Base-by-base conservation (phyloP, 2,329 filamentous ascomycete genomes). In the Sporothrix pallida region DNA sequence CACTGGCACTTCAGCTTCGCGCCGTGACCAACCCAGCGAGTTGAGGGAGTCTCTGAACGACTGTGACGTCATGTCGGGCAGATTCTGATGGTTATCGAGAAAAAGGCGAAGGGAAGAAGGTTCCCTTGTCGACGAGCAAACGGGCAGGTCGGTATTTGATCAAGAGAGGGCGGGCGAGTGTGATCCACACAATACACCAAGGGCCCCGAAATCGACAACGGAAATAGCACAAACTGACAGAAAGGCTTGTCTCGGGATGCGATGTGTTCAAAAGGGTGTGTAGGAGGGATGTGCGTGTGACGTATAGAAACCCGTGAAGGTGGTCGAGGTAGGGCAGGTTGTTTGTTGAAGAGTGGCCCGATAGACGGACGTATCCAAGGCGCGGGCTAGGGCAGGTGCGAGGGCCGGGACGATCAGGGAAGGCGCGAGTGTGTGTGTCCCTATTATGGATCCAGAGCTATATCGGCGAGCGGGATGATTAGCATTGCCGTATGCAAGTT, bases 1-100 rank as follows among this genome's bases (percentile, higher is more conserved):
- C 79, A 92, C 91, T 76, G 94, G 90, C 72, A 92, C 85, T 79
- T 97, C 93, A 77, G 89, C 83, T 74, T 94, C 92, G 80, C 95
- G 90, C 78, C 95, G 92, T 80, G 93, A 93, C 96, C 96, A 98
- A 75, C 96, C 96, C 79, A 98, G 84, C 74, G 94, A 96, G 86
- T 93, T 97, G 87, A 98, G 94, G 26, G 93, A 97, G 83, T 98
- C 94, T 81, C 95, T 90, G 83, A 99, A 98, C 65, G 93, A 93
- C 78, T 90, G 87, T 77, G 94, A 95, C 75, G 95, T 92, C 95
- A 97, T 97, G 76, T 26, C 3, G 26, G 23, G 42, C 44, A 44
- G 7, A 20, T 10, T 50, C 44, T 7, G 42, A 46, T 9, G 8
- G n/a, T 42, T 12, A 2, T 50, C 31, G 7, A 50, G 46, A n/a